These are phyloP conservation scores for Pyracantha coccinea DNA, from an alignment of 331 rosid species.

Conservation along the genomic window DNA sequence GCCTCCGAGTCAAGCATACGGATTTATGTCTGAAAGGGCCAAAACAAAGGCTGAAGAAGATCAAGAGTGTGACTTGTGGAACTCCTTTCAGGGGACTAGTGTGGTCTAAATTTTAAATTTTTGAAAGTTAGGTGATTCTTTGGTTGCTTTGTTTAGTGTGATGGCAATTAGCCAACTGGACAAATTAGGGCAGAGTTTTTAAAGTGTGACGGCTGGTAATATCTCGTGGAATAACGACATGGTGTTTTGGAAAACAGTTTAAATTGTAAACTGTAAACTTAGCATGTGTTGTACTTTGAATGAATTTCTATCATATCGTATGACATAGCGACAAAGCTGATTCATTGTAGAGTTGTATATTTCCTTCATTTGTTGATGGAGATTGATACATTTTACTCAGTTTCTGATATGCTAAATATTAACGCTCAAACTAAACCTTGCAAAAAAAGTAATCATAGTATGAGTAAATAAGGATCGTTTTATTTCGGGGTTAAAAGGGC, in stretches of 20 bases:
- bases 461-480: too few relatives aligned
- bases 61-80: slow-evolving; percentile 30
- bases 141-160: not conserved
- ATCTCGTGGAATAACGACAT: not conserved
- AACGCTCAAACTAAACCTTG: too few relatives aligned
- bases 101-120: not conserved
- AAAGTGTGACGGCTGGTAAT: not conserved
- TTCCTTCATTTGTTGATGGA: too few relatives aligned
- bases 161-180: not conserved
- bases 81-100: slow-evolving; percentile 27
- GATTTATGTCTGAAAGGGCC: slow-evolving; percentile 25
- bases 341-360: too few relatives aligned
- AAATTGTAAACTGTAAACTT: too few relatives aligned
- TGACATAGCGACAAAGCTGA: too few relatives aligned
- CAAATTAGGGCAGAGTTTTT: not conserved
- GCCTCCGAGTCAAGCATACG: slow-evolving; percentile 31
- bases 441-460: too few relatives aligned
- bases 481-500: too few relatives aligned
- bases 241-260: not conserved
- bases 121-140: not conserved
- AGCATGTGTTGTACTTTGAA: too few relatives aligned
- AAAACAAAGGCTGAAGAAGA: slow-evolving; percentile 33
- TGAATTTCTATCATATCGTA: too few relatives aligned
- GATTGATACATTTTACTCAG: too few relatives aligned
- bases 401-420: too few relatives aligned